These are phyloP conservation scores for Pseudopyrenochaeta lycopersici DNA, from an alignment of 2,329 filamentous ascomycete genomes.

Conservation along the genomic window DNA sequence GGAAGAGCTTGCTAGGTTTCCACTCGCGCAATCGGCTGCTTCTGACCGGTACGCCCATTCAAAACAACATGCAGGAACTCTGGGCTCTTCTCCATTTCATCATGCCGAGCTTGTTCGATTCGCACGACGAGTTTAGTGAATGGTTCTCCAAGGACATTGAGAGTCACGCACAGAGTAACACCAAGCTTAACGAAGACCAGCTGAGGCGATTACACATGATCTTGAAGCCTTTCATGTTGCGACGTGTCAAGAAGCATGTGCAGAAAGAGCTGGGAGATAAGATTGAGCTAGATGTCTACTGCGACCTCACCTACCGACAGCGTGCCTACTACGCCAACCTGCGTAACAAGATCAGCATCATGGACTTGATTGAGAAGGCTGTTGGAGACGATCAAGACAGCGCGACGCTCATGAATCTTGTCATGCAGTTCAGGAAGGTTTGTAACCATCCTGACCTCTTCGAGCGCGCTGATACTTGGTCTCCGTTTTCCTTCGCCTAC, in stretches of 20 bases:
- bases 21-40: conserved; percentile 94
- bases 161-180: conserved; percentile 97
- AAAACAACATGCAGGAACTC: conserved; percentile 99
- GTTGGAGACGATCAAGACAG: conserved; percentile 94
- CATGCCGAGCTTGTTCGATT: conserved; percentile 98
- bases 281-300: conserved; percentile 96
- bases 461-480: conserved; percentile 89
- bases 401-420: conserved; percentile 96
- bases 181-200: conserved; percentile 99
- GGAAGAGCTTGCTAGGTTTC: conserved; percentile 94
- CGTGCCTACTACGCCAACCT: conserved; percentile 91
- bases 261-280: conserved; percentile 99
- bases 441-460: conserved; percentile 99
- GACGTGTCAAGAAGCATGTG: conserved; percentile 99
- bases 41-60: conserved; percentile 95
- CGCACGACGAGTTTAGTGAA: conserved; percentile 90
- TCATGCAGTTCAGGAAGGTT: conserved; percentile 99
- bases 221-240: conserved; percentile 98
- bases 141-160: conserved; percentile 98
- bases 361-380: conserved; percentile 98
- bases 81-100: conserved; percentile 99
- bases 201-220: conserved; percentile 98
- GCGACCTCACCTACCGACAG: conserved; percentile 94
- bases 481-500: conserved; percentile 81
- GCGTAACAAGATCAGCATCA: conserved; percentile 96